Conservation (phyloP, 2,329 filamentous ascomycete genomes). For the Monosporascus sp. region DNA sequence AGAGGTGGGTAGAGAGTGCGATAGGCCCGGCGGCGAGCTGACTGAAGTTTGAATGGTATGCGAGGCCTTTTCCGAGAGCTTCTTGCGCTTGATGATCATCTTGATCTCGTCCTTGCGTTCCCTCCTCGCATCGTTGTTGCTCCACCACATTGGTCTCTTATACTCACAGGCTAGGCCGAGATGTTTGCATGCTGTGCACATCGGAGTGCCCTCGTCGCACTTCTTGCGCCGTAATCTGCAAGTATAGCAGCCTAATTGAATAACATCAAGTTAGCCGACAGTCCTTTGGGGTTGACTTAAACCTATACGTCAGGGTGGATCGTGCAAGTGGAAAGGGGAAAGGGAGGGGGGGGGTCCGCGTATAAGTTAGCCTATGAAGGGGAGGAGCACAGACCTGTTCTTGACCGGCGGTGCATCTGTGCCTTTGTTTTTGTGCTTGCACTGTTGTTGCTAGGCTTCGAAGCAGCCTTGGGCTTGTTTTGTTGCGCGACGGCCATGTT, state of each 20-base stretch:
- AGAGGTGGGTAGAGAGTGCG: constrained; percentile 75
- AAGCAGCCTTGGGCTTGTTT: constrained; percentile 52
- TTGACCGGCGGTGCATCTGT: constrained; percentile 90
- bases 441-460: constrained; percentile 45
- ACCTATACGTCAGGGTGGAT: constrained; percentile 8
- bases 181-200: constrained; percentile 62
- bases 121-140: constrained; percentile 79
- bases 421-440: constrained; percentile 61
- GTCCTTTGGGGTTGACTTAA: constrained; percentile 13
- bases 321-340: constrained; percentile 8
- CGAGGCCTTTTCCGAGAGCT: constrained; percentile 80
- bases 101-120: constrained; percentile 94
- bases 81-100: constrained; percentile 94
- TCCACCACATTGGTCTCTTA: constrained; percentile 96
- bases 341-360: not conserved
- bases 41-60: constrained; percentile 50
- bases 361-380: constrained; percentile 9
- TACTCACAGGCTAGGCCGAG: constrained; percentile 90
- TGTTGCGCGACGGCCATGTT: constrained; percentile 59
- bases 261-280: constrained; percentile 26
- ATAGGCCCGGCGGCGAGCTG: constrained; percentile 70
- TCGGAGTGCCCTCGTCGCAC: constrained; percentile 60
- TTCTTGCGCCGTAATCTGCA: constrained; percentile 64
- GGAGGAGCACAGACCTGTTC: constrained; percentile 69
- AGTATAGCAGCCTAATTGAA: constrained; percentile 56